Evolutionary conservation across 2,329 filamentous ascomycete species (phyloP).

Genomic region (Stachybotrys chartarum): DNA sequence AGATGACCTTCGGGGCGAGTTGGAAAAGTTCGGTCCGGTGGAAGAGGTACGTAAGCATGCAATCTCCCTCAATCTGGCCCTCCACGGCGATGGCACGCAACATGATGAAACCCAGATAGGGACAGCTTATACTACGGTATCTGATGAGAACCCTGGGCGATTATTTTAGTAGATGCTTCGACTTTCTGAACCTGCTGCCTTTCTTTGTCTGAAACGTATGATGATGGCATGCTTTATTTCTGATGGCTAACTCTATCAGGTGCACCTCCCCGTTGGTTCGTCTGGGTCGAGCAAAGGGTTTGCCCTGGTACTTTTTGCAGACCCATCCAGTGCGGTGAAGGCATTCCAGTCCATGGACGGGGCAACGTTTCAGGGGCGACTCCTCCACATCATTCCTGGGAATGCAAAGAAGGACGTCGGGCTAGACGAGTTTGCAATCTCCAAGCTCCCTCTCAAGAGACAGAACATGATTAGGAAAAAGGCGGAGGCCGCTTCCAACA

Average conservation of each 20-base stretch:
- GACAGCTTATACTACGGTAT: constrained; percentile 95
- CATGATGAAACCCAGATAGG: constrained; percentile 99
- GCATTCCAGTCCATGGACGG: constrained; percentile 78
- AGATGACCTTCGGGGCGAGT: constrained; percentile 66
- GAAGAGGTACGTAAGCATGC: constrained; percentile 68
- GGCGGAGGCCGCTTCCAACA: constrained; percentile 66
- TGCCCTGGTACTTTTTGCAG: constrained; percentile 73
- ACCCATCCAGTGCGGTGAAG: constrained; percentile 64
- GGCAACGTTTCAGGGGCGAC: constrained; percentile 82
- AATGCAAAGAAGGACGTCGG: constrained; percentile 73
- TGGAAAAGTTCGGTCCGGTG: constrained; percentile 65
- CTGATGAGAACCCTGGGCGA: constrained; percentile 87
- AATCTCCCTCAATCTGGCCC: constrained; percentile 7
- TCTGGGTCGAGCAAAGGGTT: constrained; percentile 79
- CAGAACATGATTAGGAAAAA: constrained; percentile 86
- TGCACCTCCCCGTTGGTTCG: constrained; percentile 74
- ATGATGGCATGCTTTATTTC: constrained; percentile 1
- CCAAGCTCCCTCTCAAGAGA: constrained; percentile 89
- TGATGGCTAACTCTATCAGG: constrained; percentile 47
- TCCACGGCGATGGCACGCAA: constrained; percentile 22
- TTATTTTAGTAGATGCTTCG: constrained; percentile 99
- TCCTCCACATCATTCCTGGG: constrained; percentile 84
- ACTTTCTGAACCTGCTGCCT: constrained; percentile 57
- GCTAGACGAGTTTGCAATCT: constrained; percentile 81
- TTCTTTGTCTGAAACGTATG: constrained; percentile 11